A percentile compares a stretch with the other conserved stretches of the same genome.
Evolutionary conservation across 768 basidiomycete genomes (phyloP).

Genomic region (Nidularia sp.): DNA sequence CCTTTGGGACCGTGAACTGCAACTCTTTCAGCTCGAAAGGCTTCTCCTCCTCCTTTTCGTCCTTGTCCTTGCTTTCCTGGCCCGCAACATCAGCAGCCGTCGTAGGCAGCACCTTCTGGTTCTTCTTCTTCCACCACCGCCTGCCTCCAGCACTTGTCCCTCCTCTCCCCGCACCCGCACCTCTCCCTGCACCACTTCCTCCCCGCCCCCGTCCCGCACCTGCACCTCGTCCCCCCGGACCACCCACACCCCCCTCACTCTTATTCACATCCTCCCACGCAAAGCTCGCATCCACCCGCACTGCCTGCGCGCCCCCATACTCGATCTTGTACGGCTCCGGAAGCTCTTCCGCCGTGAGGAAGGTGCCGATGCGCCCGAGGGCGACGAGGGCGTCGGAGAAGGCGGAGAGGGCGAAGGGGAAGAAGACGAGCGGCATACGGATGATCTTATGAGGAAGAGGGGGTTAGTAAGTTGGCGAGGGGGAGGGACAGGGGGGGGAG

Average conservation of each 20-base stretch:
- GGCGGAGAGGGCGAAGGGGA: constrained; percentile 49
- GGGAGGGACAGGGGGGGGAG: background rate
- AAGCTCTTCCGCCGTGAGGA: constrained; percentile 54
- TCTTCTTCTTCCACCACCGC: constrained; percentile 12
- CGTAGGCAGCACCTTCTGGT: constrained; percentile 15
- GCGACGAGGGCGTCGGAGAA: constrained; percentile 49
- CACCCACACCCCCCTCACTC: background rate
- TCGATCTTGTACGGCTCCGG: constrained; percentile 42
- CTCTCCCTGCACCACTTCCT: constrained; percentile 4
- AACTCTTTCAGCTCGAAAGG: constrained; percentile 50
- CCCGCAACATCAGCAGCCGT: constrained; percentile 5
- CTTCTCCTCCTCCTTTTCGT: constrained; percentile 26
- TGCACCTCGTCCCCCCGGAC: constrained; percentile 5
- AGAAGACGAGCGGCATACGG: constrained; percentile 50
- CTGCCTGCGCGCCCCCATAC: constrained; percentile 25
- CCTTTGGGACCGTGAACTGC: constrained; percentile 41
- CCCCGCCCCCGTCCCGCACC: background rate
- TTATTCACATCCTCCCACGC: constrained; percentile 40
- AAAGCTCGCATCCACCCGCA: constrained; percentile 48
- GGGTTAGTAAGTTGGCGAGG: background rate
- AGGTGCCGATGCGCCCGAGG: constrained; percentile 40
- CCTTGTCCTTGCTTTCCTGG: constrained; percentile 9
- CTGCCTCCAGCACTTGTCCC: constrained; percentile 7
- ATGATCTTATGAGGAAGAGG: constrained; percentile 36
- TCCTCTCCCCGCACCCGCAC: constrained; percentile 8